phyloP scores from a whole-genome alignment of 73 alveolate genomes.

The Blepharisma japonicum region DNA sequence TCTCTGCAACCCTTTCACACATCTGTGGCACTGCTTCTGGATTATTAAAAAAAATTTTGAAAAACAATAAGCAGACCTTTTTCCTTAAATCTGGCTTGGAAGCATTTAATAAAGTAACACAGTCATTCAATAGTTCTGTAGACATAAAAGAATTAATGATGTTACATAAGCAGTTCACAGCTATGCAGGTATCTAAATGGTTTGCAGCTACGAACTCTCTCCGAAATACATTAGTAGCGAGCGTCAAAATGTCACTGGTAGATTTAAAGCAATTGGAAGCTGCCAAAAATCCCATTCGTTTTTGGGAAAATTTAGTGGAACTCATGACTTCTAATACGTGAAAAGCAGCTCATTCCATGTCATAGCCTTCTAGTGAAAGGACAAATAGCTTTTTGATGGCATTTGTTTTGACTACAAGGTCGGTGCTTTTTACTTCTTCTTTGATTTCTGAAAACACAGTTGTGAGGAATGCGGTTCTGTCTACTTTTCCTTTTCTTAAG shows the following conservation, averaged over 20 bases:
- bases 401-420: slow-evolving; percentile 35
- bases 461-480: slow-evolving; percentile 43
- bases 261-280: slow-evolving; percentile 32
- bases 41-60: slow-evolving; percentile 41
- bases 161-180: slow-evolving; percentile 41
- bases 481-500: slow-evolving; percentile 43
- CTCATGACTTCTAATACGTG: slow-evolving; percentile 61
- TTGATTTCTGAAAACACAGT: slow-evolving; percentile 36
- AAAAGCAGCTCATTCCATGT: slow-evolving; percentile 53
- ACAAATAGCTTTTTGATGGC: slow-evolving; percentile 52
- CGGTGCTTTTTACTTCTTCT: slow-evolving; percentile 43
- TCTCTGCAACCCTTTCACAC: slow-evolving; percentile 43
- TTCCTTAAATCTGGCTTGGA: slow-evolving; percentile 46
- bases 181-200: slow-evolving; percentile 39
- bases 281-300: slow-evolving; percentile 42
- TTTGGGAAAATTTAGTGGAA: slow-evolving; percentile 15
- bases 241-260: slow-evolving; percentile 35
- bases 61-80: slow-evolving; percentile 45
- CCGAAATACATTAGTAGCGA: slow-evolving; percentile 45
- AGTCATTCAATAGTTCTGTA: slow-evolving; percentile 36
- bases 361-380: slow-evolving; percentile 50
- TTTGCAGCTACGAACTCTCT: slow-evolving; percentile 44
- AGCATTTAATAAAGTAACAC: slow-evolving; percentile 47
- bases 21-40: slow-evolving; percentile 44
- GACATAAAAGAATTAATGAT: slow-evolving; percentile 47